These are phyloP conservation scores for Solanum pimpinellifolium DNA, from an alignment of 257 asterid species.

Conservation along the genomic window DNA sequence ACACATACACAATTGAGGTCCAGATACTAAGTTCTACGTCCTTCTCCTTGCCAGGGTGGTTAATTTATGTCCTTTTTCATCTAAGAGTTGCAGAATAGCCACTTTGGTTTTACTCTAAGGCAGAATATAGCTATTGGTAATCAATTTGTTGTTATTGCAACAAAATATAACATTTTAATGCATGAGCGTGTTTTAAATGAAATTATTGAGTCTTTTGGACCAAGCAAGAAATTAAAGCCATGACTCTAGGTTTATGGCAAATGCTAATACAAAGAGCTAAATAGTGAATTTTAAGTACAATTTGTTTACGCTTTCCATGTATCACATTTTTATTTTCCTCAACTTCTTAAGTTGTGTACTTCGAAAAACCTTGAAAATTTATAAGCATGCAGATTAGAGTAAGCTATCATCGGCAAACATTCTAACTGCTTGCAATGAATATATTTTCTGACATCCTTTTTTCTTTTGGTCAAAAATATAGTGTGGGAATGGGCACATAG, in stretches of 20 bases:
- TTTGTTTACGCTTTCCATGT: neutral
- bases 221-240: neutral
- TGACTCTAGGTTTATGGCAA: neutral
- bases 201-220: neutral
- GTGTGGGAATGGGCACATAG: slow-evolving; percentile 83
- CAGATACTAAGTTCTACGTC: neutral
- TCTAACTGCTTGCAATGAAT: neutral
- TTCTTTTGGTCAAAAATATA: slow-evolving; percentile 8
- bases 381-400: neutral
- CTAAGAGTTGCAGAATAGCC: no score
- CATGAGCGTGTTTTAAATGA: neutral
- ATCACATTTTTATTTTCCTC: neutral
- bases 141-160: neutral
- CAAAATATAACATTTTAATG: neutral
- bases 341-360: neutral
- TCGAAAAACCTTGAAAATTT: neutral
- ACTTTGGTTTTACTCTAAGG: neutral
- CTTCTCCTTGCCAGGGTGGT: neutral
- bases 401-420: neutral
- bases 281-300: neutral
- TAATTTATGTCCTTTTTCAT: neutral
- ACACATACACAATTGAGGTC: neutral
- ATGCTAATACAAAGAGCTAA: neutral
- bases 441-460: slow-evolving; percentile 2
- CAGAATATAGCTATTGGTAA: neutral